phyloP scores from a whole-genome alignment of 768 basidiomycete species.

The Exidia glandulosa region DNA sequence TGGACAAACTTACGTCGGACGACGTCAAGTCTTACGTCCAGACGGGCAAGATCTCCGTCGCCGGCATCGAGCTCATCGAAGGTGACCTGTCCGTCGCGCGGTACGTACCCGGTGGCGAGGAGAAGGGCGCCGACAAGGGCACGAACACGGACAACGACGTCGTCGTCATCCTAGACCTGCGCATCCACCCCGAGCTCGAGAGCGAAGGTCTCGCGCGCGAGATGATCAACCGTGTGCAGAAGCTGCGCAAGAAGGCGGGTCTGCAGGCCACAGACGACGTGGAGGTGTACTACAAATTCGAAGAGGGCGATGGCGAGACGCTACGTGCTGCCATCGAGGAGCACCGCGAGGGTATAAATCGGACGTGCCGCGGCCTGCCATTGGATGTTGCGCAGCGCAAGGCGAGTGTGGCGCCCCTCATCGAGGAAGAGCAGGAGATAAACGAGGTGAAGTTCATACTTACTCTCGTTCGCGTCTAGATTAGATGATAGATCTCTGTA shows the following conservation, averaged over 20 bases:
- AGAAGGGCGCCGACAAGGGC: constrained; percentile 59
- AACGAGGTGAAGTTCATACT: constrained; percentile 68
- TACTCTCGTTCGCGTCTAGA: constrained; percentile 46
- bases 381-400: constrained; percentile 43
- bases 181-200: constrained; percentile 76
- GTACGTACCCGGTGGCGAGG: constrained; percentile 51
- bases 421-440: constrained; percentile 83
- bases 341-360: constrained; percentile 58
- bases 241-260: constrained; percentile 89
- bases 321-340: constrained; percentile 51
- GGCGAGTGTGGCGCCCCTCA: constrained; percentile 39
- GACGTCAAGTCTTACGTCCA: constrained; percentile 66
- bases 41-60: constrained; percentile 70
- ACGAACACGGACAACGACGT: constrained; percentile 80
- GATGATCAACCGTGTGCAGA: constrained; percentile 87
- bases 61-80: constrained; percentile 77
- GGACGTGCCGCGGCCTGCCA: constrained; percentile 66
- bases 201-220: constrained; percentile 84
- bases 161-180: constrained; percentile 84
- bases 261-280: constrained; percentile 93
- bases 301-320: constrained; percentile 51
- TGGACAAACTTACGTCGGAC: constrained; percentile 73
- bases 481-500: background rate
- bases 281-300: constrained; percentile 74
- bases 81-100: constrained; percentile 91